A percentile compares a stretch with the other conserved stretches of the same genome.
Evolutionary conservation across 1,284 basidiomycete species (phyloP).

Genomic region (Exobasidium rhododendri): DNA sequence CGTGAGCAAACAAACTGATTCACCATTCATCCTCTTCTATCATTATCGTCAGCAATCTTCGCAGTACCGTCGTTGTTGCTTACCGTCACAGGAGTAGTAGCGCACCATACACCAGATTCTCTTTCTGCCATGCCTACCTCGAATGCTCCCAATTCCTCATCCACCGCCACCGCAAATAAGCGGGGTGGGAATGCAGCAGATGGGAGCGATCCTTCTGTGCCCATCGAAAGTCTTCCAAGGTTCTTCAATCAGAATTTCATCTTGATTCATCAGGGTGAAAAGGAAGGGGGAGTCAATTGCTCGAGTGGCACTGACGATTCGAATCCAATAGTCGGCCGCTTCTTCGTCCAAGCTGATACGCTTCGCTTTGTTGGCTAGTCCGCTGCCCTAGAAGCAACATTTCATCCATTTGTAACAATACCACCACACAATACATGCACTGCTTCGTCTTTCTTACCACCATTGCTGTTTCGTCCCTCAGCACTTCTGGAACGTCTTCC

Average conservation of each 20-base stretch:
- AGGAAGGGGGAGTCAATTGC: conserved; percentile 10
- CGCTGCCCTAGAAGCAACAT: too few species aligned
- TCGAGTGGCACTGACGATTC: conserved; percentile 24
- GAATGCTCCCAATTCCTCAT: conserved; percentile 37
- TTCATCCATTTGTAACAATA: too few species aligned
- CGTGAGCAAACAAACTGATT: conserved; percentile 13
- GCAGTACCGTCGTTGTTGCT: conserved; percentile 38
- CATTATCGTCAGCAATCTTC: conserved; percentile 25
- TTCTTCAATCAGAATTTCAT: conserved; percentile 48
- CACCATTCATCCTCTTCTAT: too few species aligned
- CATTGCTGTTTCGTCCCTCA: too few species aligned
- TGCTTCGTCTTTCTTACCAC: too few species aligned
- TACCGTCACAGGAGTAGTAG: conserved; percentile 43
- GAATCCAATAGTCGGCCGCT: conserved; percentile 27
- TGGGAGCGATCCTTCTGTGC: conserved; percentile 40
- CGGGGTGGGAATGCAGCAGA: conserved; percentile 4
- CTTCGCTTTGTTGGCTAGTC: conserved; percentile 44
- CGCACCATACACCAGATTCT: conserved; percentile 49
- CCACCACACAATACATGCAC: too few species aligned
- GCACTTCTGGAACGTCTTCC: too few species aligned
- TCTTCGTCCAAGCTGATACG: conserved; percentile 45
- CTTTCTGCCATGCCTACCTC: conserved; percentile 26
- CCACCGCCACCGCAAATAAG: conserved; percentile 12
- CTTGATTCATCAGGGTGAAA: conserved; percentile 27
- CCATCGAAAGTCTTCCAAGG: conserved; percentile 36